Conservation (phyloP, 225 moss, liverwort and hornwort genomes). For the Thuidium tamariscinum region DNA sequence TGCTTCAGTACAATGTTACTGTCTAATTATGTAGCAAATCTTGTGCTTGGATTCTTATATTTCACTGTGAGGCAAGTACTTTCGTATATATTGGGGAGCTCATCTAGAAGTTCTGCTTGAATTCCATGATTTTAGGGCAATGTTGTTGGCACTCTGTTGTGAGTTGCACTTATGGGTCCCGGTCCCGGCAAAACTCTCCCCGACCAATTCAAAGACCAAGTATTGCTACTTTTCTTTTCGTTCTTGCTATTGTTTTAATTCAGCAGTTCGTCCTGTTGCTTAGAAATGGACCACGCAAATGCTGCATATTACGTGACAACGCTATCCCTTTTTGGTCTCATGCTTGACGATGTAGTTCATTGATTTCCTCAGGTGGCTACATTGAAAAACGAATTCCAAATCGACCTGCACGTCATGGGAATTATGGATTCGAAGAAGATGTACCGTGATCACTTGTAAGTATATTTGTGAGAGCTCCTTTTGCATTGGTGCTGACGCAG, state of each 20-base stretch:
- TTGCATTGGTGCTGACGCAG: not conserved
- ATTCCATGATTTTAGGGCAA: conserved; percentile 15
- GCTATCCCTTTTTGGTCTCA: not conserved
- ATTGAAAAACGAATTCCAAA: conserved; percentile 71
- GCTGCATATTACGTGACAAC: not conserved
- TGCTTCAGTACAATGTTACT: too few relatives aligned
- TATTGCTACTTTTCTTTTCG: not conserved
- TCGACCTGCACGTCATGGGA: conserved; percentile 87
- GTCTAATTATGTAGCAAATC: too few relatives aligned
- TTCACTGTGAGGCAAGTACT: too few relatives aligned
- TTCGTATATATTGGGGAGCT: not conserved
- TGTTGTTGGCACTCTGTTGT: conserved; percentile 48
- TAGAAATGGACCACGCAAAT: not conserved
- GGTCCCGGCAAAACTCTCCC: conserved; percentile 81
- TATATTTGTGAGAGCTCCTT: not conserved
- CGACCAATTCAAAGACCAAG: conserved; percentile 76
- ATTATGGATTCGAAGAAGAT: conserved; percentile 66
- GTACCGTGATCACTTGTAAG: conserved; percentile 85
- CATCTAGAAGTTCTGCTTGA: not conserved
- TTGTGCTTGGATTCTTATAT: too few relatives aligned
- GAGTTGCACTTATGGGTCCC: conserved; percentile 82
- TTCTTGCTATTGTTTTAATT: not conserved
- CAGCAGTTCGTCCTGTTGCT: not conserved
- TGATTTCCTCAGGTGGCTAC: conserved; percentile 35
- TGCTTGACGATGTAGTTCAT: not conserved